Evolutionary conservation across 2,329 filamentous ascomycete species (phyloP).

Genomic region (Nothophoma quercina): DNA sequence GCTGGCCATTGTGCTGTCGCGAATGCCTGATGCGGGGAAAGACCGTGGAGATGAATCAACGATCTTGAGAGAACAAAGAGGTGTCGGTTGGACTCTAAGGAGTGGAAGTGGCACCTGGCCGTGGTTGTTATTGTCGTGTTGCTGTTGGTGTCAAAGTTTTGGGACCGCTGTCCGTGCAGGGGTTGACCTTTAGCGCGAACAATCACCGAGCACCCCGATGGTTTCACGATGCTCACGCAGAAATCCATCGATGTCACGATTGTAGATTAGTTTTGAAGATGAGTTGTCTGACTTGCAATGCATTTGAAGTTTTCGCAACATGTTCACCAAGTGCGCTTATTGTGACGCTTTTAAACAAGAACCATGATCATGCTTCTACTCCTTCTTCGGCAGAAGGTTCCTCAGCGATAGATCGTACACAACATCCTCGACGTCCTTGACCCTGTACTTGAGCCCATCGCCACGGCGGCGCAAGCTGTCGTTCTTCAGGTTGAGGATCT

Average conservation of each 20-base stretch:
- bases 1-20: conserved; percentile 37
- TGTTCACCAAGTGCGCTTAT: too few relatives aligned
- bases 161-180: conserved; percentile 30
- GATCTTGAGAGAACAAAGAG: too few relatives aligned
- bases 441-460: conserved; percentile 94
- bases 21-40: too few relatives aligned
- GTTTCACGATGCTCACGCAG: background rate
- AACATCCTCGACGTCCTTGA: conserved; percentile 98
- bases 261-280: too few relatives aligned
- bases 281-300: too few relatives aligned
- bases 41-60: too few relatives aligned
- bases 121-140: conserved; percentile 16
- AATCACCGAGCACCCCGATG: conserved; percentile 24
- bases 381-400: conserved; percentile 68
- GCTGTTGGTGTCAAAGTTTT: conserved; percentile 21
- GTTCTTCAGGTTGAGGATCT: conserved; percentile 97
- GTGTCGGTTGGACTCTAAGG: conserved; percentile 22
- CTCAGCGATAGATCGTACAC: conserved; percentile 93
- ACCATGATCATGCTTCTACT: conserved; percentile 5
- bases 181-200: conserved; percentile 17
- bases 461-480: conserved; percentile 86
- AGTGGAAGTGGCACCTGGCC: conserved; percentile 34
- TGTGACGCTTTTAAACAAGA: too few relatives aligned
- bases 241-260: too few relatives aligned
- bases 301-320: too few relatives aligned